Conservation (phyloP, 2,329 filamentous ascomycete species). For the Fusarium liriodendri region DNA sequence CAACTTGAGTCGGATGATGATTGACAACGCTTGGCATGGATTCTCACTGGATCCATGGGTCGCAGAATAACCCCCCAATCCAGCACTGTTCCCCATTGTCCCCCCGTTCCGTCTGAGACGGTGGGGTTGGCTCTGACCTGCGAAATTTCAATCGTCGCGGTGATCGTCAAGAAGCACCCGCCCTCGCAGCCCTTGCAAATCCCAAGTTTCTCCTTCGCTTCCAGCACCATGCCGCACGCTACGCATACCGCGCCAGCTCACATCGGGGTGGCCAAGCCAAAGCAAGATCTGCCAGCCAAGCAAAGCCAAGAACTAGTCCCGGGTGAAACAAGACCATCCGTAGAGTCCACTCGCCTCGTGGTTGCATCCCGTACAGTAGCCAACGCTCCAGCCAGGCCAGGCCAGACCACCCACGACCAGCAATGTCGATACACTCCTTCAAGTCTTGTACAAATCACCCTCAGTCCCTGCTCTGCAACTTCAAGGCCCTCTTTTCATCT, state of each 20-base stretch:
- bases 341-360: background rate
- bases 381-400: background rate
- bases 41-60: constrained; percentile 4
- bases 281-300: constrained; percentile 32
- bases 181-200: constrained; percentile 5
- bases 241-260: background rate
- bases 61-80: background rate
- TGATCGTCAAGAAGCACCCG: constrained; percentile 29
- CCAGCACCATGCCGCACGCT: background rate
- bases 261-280: background rate
- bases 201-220: background rate
- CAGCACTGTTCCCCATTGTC: background rate
- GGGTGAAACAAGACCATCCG: constrained; percentile 29
- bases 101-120: constrained; percentile 12
- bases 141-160: constrained; percentile 46
- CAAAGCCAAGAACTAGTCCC: constrained; percentile 17
- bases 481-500: constrained; percentile 34
- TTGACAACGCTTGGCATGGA: constrained; percentile 23
- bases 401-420: background rate
- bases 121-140: constrained; percentile 8
- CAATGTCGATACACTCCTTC: background rate
- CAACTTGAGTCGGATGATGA: constrained; percentile 14
- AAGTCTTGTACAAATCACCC: background rate
- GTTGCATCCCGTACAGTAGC: background rate
- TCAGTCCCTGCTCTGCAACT: background rate